Conservation (phyloP, 2,329 filamentous ascomycete species). For the Pseudopyrenochaeta lycopersici region DNA sequence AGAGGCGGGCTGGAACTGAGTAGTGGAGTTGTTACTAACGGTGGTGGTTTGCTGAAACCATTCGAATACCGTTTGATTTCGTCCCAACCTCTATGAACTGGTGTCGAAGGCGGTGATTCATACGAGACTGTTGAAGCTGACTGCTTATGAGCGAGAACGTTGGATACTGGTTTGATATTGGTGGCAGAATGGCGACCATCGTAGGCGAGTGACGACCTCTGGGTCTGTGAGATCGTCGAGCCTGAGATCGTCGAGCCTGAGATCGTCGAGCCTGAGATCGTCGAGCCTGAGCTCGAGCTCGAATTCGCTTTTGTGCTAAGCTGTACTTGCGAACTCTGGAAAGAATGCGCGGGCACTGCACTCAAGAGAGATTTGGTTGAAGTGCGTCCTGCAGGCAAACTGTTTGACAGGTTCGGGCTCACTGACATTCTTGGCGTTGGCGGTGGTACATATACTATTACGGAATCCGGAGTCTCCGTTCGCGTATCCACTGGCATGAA, state of each 20-base stretch:
- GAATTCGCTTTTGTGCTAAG: neutral
- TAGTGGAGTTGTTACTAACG: slow-evolving; percentile 3
- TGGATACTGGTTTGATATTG: neutral
- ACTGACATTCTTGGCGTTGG: slow-evolving; percentile 27
- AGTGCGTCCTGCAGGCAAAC: neutral
- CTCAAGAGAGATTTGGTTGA: neutral
- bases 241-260: neutral
- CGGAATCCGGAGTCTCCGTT: slow-evolving; percentile 40
- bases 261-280: too few relatives aligned
- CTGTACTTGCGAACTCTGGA: neutral
- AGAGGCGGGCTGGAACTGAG: slow-evolving; percentile 10
- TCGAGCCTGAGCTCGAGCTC: too few relatives aligned
- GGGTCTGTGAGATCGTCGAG: neutral
- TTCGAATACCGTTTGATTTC: slow-evolving; percentile 33
- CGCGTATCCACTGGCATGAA: slow-evolving; percentile 37
- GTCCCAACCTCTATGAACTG: slow-evolving; percentile 38
- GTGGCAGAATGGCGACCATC: slow-evolving; percentile 1
- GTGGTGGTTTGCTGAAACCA: slow-evolving; percentile 2
- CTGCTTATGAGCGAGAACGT: neutral
- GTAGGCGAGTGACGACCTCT: slow-evolving; percentile 2
- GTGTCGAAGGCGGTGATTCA: neutral
- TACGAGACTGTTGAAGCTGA: neutral
- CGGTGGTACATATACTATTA: slow-evolving; percentile 33
- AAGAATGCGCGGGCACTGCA: neutral
- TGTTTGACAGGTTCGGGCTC: neutral